These are phyloP conservation scores for Lenwebbia sp. DNA, from an alignment of 345 rosid genomes.

Conservation along the genomic window DNA sequence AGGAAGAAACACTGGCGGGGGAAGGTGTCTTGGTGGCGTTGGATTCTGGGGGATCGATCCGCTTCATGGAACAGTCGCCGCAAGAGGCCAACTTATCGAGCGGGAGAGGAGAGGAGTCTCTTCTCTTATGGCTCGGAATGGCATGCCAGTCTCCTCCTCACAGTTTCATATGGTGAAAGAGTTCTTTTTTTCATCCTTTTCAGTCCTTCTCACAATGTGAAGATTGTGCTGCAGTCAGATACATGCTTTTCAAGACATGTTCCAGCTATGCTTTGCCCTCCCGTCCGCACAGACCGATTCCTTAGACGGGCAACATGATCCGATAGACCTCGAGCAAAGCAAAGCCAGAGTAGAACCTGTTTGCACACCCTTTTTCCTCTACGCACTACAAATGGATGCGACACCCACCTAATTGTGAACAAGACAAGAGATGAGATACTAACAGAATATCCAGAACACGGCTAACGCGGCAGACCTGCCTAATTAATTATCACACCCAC, in stretches of 20 bases:
- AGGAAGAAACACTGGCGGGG: constrained; percentile 40
- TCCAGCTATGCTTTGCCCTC: background rate
- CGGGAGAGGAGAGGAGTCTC: constrained; percentile 3
- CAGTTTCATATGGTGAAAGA: background rate
- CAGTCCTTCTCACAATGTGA: background rate
- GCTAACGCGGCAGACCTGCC: background rate
- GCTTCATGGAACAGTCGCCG: background rate
- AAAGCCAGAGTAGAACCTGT: background rate
- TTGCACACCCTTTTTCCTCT: background rate
- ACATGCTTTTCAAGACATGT: background rate
- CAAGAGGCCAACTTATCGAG: constrained; percentile 4
- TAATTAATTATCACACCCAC: background rate
- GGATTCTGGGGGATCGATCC: background rate
- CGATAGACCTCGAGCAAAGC: background rate
- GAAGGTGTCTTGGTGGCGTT: constrained; percentile 41
- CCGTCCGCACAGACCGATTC: background rate
- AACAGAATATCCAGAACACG: background rate
- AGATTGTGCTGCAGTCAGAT: background rate
- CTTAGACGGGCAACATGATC: background rate
- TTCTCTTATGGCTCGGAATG: background rate
- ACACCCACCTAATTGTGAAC: background rate
- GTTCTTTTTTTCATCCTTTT: background rate
- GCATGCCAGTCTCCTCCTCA: background rate
- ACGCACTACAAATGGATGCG: background rate
- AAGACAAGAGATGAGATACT: background rate